These are phyloP conservation scores for Geotrichum candidum DNA, from an alignment of 1,139 yeast genomes.

Conservation along the genomic window DNA sequence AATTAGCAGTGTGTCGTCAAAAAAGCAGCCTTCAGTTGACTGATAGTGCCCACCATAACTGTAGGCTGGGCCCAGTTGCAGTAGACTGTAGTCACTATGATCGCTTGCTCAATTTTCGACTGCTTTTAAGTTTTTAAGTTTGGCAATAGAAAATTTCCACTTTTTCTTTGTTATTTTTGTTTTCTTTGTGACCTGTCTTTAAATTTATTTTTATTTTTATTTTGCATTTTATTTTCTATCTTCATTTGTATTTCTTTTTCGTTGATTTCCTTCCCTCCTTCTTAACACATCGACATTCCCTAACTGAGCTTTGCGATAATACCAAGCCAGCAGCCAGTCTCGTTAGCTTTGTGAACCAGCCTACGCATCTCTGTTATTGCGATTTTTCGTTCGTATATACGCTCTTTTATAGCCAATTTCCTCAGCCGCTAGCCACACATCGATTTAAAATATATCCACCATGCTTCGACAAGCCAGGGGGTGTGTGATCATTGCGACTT, in stretches of 20 bases:
- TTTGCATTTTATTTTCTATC: not conserved
- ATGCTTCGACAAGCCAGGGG: conserved; percentile 3
- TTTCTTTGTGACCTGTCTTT: not conserved
- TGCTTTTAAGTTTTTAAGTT: not conserved
- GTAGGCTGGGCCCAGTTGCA: too few species aligned
- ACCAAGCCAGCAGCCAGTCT: not conserved
- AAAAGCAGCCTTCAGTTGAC: too few species aligned
- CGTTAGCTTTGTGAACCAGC: not conserved
- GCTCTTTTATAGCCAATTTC: not conserved
- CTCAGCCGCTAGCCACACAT: not conserved
- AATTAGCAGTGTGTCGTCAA: too few species aligned
- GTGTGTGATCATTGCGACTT: conserved; percentile 4
- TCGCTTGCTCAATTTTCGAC: not conserved
- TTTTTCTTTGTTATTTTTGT: not conserved
- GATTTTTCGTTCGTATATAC: not conserved
- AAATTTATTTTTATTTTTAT: not conserved
- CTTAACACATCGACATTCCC: not conserved
- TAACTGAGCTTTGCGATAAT: not conserved
- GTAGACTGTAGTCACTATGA: too few species aligned
- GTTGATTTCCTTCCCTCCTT: not conserved
- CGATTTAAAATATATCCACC: not conserved
- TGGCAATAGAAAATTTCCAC: not conserved
- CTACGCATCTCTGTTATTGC: not conserved
- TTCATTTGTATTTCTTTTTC: not conserved
- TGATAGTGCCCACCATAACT: too few species aligned